A percentile compares a stretch with the other conserved stretches of the same genome.
Evolutionary conservation across 768 basidiomycete genomes (phyloP).

Genomic region (Tricholoma furcatifolium): DNA sequence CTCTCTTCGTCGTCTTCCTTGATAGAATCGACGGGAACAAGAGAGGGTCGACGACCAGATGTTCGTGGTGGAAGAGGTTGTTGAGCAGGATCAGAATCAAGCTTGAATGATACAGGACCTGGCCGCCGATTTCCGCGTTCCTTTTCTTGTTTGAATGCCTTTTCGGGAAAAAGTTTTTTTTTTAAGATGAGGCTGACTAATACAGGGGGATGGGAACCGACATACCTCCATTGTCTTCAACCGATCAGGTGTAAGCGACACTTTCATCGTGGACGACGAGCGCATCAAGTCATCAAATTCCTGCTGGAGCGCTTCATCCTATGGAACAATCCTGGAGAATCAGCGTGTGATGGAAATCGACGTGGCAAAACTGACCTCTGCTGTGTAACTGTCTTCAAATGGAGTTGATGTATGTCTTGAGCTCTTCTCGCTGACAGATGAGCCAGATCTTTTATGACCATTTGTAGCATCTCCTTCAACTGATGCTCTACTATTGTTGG

Average conservation of each 20-base stretch:
- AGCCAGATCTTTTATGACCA: constrained; percentile 56
- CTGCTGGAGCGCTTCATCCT: constrained; percentile 61
- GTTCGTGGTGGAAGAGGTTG: constrained; percentile 28
- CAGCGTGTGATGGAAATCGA: constrained; percentile 10
- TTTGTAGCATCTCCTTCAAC: constrained; percentile 39
- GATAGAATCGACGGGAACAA: constrained; percentile 62
- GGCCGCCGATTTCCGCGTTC: constrained; percentile 42
- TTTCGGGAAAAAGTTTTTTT: constrained; percentile 23
- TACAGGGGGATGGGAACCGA: constrained; percentile 21
- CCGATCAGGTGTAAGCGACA: constrained; percentile 93
- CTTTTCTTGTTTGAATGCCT: constrained; percentile 79
- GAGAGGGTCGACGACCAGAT: constrained; percentile 39
- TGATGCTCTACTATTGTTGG: constrained; percentile 32
- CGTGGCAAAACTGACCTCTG: constrained; percentile 33
- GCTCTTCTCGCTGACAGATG: constrained; percentile 47
- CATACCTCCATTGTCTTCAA: constrained; percentile 91
- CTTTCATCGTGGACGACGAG: constrained; percentile 89
- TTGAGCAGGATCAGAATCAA: constrained; percentile 32
- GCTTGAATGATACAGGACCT: constrained; percentile 32
- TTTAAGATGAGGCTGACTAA: constrained; percentile 30
- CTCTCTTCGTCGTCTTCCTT: constrained; percentile 65
- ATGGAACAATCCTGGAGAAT: constrained; percentile 8
- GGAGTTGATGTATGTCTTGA: constrained; percentile 33
- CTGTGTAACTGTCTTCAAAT: constrained; percentile 26
- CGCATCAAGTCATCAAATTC: constrained; percentile 95